Evolutionary conservation across 1,139 yeast species (phyloP), one percentile per base, ranked within the genome.

Genomic region (Pichia sp.): DNA sequence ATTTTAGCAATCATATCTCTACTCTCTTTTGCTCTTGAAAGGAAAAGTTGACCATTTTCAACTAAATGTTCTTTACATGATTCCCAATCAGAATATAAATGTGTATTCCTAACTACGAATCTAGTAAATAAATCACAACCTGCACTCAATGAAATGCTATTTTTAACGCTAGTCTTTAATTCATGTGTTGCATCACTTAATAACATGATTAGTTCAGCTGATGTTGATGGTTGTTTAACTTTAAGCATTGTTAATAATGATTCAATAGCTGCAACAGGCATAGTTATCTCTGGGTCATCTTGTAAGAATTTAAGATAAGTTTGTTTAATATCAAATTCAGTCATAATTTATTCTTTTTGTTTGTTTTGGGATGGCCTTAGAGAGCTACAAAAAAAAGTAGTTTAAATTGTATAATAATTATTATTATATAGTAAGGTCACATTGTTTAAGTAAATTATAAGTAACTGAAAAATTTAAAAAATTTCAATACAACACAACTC

Each of bases 211-310:
- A 92, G 76, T 65, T 94, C 98, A 1, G 97, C 86, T 2, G 96
- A 87, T 0, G 99, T 94, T 4, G 88, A 76, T 3, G 97, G 97
- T 63, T 88, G 88, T 58, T 88, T 84, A 45, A 82, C 79, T 54
- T 83, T 75, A 39, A 94, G 70, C 70, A 92, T 77, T 5, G 94
- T 85, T 32, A 92, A 96, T 47, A 94, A 72, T 27, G 96, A 82
- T 67, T 92, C 97, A 61, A 94, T 94, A 45, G 98, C 98, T 46
- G 98, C 99, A 39, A 94, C 87, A 4, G 99, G 99, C 97, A 90
- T 94, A 10, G 98, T 90, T 83, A 94, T 86, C 48, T 92, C 97
- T 29, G 86, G 75, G 67, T 92, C 97, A 50, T 89, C 96, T 56
- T 77, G 79, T 52, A 92, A 73, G 65, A 87, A 89, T 65, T 78